Conservation (phyloP, 768 basidiomycete genomes). For the Suillus clintonianus region DNA sequence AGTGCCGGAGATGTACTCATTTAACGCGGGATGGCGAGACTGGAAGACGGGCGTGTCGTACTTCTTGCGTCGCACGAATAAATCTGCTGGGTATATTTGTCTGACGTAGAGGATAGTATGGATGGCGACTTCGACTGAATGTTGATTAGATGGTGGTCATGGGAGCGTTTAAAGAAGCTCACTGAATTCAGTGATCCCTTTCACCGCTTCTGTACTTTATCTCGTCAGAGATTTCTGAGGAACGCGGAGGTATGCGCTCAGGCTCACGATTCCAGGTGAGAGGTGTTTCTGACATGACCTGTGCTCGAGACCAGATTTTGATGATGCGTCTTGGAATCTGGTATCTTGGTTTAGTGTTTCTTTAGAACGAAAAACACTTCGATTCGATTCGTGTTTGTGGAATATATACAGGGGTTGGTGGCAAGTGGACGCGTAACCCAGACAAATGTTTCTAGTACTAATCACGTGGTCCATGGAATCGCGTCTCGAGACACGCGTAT, state of each 20-base stretch:
- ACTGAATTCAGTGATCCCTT: constrained; percentile 75
- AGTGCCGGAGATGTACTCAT: constrained; percentile 88
- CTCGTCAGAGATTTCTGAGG: constrained; percentile 8
- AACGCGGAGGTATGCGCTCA: background rate
- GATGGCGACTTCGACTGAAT: constrained; percentile 87
- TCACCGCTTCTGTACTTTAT: constrained; percentile 52
- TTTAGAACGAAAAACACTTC: background rate
- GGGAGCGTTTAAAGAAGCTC: constrained; percentile 22
- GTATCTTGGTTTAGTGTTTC: background rate
- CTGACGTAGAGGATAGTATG: constrained; percentile 92
- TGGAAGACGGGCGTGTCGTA: constrained; percentile 92
- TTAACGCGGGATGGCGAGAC: constrained; percentile 87
- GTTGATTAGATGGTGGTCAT: constrained; percentile 7
- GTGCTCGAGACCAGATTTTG: background rate
- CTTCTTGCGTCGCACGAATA: constrained; percentile 86
- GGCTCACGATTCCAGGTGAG: constrained; percentile 44
- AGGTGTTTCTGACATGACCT: constrained; percentile 25
- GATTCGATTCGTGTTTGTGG: background rate
- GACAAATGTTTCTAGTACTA: background rate
- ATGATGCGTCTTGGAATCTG: background rate
- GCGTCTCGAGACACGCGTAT: too few species aligned
- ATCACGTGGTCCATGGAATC: background rate
- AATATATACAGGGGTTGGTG: background rate
- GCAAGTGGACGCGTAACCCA: background rate
- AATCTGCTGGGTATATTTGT: constrained; percentile 84